These are phyloP conservation scores for Dentiscutata heterogama DNA, from an alignment of 371 early-diverging fungal species.

Conservation along the genomic window DNA sequence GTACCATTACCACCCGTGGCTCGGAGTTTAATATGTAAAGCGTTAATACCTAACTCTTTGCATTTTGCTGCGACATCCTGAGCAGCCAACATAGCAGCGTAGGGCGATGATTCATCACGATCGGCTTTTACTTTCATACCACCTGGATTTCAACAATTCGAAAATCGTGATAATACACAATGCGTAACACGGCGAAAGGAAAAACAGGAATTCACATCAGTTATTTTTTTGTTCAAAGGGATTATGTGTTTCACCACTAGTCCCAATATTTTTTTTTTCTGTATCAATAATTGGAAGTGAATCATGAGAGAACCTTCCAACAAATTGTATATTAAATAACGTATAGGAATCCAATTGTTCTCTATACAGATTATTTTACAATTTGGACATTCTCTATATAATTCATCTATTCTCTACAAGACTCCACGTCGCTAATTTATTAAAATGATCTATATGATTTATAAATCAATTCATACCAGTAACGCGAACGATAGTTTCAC, in stretches of 20 bases:
- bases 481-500: constrained; percentile 99
- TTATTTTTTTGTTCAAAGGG: constrained; percentile 46
- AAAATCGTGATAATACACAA: too few species aligned
- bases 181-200: constrained; percentile 20
- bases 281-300: background rate
- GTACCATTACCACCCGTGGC: constrained; percentile 99
- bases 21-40: constrained; percentile 99
- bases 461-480: constrained; percentile 80
- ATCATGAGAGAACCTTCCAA: background rate
- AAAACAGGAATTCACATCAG: constrained; percentile 25
- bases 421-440: background rate
- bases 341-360: too few species aligned
- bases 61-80: constrained; percentile 99
- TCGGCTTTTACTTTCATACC: constrained; percentile 99
- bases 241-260: constrained; percentile 74
- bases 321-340: too few species aligned
- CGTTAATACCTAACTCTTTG: constrained; percentile 99
- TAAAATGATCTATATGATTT: background rate
- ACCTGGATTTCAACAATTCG: constrained; percentile 62
- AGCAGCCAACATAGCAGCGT: constrained; percentile 99
- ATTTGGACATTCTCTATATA: too few species aligned
- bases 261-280: constrained; percentile 52
- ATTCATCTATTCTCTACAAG: background rate
- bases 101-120: constrained; percentile 99
- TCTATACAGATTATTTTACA: too few species aligned